Percentiles rank a stretch among this genome's conserved stretches.
These are phyloP conservation scores for Penicillium palitans DNA, from an alignment of 2,329 filamentous ascomycete genomes.

Conservation along the genomic window DNA sequence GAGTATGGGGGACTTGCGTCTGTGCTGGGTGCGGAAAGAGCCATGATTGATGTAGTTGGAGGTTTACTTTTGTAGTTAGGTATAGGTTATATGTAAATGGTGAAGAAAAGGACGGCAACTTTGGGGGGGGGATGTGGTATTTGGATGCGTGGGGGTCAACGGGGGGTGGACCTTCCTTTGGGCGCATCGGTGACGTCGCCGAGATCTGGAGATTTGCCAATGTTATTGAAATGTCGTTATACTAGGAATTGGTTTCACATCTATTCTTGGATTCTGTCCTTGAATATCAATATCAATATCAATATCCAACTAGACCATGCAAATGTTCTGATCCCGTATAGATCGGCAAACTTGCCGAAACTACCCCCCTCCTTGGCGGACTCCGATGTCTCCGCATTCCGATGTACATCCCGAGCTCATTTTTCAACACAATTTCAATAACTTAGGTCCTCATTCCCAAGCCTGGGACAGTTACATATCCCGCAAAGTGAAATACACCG, in stretches of 20 bases:
- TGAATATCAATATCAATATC: too few species aligned
- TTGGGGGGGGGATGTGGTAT: background rate
- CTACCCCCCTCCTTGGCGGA: background rate
- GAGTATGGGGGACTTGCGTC: conserved; percentile 24
- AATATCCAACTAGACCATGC: background rate
- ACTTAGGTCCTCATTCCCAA: conserved; percentile 13
- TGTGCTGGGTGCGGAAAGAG: conserved; percentile 33
- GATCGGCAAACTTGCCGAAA: background rate
- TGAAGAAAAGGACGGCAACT: background rate
- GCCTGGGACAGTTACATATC: conserved; percentile 34
- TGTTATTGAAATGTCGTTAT: too few species aligned
- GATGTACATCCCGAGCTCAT: background rate
- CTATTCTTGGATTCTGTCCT: too few species aligned
- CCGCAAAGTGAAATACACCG: conserved; percentile 34
- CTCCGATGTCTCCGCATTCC: background rate
- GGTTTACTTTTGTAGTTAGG: background rate
- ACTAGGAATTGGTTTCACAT: too few species aligned
- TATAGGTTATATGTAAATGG: background rate
- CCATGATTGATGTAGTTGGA: conserved; percentile 22
- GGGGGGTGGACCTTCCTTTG: conserved; percentile 18
- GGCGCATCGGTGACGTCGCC: conserved; percentile 2
- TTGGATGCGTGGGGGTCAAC: conserved; percentile 2
- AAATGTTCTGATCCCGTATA: background rate
- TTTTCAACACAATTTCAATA: background rate
- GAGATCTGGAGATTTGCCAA: background rate